Evolutionary conservation across 2,329 filamentous ascomycete genomes (phyloP).

Genomic region (Bipolaris bicolor): DNA sequence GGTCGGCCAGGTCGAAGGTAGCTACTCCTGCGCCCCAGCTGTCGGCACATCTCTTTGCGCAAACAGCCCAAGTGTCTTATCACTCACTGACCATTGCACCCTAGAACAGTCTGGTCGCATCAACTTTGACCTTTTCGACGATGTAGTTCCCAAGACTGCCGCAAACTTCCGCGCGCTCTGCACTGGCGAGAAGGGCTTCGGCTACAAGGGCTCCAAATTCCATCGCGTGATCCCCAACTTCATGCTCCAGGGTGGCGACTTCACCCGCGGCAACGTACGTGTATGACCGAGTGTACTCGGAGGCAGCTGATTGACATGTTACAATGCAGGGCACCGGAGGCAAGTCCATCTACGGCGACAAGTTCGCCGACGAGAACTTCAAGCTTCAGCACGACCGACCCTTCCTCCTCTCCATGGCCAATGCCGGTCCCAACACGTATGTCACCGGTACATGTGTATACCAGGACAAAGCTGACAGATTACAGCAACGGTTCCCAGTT

Average conservation of each 20-base stretch:
- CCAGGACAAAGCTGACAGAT: constrained; percentile 19
- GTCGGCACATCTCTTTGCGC: neutral
- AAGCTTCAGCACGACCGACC: constrained; percentile 72
- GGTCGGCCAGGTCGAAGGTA: constrained; percentile 63
- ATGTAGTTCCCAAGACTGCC: constrained; percentile 85
- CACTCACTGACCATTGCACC: constrained; percentile 27
- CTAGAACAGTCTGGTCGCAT: constrained; percentile 77
- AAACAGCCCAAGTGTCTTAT: neutral
- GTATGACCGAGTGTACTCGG: constrained; percentile 1
- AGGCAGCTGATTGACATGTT: constrained; percentile 33
- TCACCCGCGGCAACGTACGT: constrained; percentile 88
- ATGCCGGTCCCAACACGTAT: constrained; percentile 90
- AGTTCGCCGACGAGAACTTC: constrained; percentile 96
- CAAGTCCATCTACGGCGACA: constrained; percentile 94
- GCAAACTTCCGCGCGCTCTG: constrained; percentile 86
- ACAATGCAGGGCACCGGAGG: constrained; percentile 77
- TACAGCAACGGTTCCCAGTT: constrained; percentile 73
- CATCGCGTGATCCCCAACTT: constrained; percentile 92
- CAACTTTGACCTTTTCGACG: constrained; percentile 86
- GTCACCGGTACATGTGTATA: constrained; percentile 28
- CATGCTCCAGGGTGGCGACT: constrained; percentile 97
- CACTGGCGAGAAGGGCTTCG: constrained; percentile 80
- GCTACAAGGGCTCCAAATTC: constrained; percentile 83
- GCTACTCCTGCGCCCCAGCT: constrained; percentile 36
- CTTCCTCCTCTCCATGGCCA: constrained; percentile 91